Conservation (phyloP, 1,284 basidiomycete species). For the Boletus hoseneyae region DNA sequence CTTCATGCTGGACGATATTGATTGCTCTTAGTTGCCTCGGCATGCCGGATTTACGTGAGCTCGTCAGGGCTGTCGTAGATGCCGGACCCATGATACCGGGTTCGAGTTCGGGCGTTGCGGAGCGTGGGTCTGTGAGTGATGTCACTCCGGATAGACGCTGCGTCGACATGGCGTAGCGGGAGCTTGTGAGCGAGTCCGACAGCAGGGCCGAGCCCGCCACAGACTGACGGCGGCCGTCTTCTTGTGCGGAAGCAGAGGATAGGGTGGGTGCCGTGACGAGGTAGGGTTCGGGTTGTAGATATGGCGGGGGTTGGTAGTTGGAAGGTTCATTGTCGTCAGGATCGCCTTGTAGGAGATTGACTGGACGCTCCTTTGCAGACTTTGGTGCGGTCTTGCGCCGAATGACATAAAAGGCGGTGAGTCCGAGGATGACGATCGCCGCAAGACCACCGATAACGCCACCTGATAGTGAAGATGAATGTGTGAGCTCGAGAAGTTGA, state of each 20-base stretch:
- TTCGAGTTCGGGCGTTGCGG: constrained; percentile 26
- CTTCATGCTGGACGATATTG: constrained; percentile 80
- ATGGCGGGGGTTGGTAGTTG: constrained; percentile 51
- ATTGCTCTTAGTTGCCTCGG: constrained; percentile 56
- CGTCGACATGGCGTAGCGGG: constrained; percentile 12
- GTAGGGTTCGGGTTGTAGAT: constrained; percentile 72
- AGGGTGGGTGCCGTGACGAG: constrained; percentile 58
- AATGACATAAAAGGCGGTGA: constrained; percentile 50
- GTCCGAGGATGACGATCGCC: constrained; percentile 41
- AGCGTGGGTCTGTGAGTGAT: constrained; percentile 22
- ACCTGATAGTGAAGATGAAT: constrained; percentile 33
- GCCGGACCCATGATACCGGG: constrained; percentile 21
- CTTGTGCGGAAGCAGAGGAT: constrained; percentile 32
- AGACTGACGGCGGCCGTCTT: constrained; percentile 21
- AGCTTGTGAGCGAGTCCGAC: constrained; percentile 19
- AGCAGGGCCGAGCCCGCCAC: constrained; percentile 18
- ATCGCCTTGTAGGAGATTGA: constrained; percentile 64
- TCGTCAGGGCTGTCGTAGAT: constrained; percentile 14
- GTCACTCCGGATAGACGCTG: constrained; percentile 23
- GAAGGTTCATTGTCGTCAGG: constrained; percentile 44
- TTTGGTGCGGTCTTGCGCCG: constrained; percentile 43
- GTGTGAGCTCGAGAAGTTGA: neutral
- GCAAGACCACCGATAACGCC: constrained; percentile 64
- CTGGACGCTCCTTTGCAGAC: constrained; percentile 49
- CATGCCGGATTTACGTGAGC: constrained; percentile 45